phyloP scores from a whole-genome alignment of 2,329 filamentous ascomycete species.

The Epichloe uncinata region DNA sequence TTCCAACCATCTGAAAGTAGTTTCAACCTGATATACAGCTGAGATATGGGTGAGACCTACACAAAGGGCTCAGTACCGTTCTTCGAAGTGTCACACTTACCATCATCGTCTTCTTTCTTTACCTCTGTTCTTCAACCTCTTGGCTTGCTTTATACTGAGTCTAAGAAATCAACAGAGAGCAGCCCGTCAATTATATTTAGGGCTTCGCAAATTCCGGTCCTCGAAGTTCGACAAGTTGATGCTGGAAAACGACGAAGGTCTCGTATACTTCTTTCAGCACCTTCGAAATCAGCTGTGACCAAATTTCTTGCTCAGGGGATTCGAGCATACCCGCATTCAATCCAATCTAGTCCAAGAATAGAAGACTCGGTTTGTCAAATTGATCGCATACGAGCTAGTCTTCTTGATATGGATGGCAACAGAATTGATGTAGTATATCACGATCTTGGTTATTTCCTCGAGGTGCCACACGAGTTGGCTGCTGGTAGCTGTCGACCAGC shows the following conservation, averaged over 20 bases:
- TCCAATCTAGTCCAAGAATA: slow-evolving; percentile 9
- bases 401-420: slow-evolving; percentile 73
- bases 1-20: too few relatives aligned
- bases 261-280: slow-evolving; percentile 53
- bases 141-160: slow-evolving; percentile 48
- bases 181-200: slow-evolving; percentile 32
- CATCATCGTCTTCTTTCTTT: slow-evolving; percentile 73
- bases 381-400: slow-evolving; percentile 32
- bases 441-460: slow-evolving; percentile 12
- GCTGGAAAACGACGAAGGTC: slow-evolving; percentile 24
- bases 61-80: slow-evolving; percentile 24
- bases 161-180: background rate
- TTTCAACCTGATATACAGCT: too few relatives aligned
- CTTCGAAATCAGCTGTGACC: slow-evolving; percentile 50
- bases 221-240: slow-evolving; percentile 31
- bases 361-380: background rate
- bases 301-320: slow-evolving; percentile 60
- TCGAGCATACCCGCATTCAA: slow-evolving; percentile 43
- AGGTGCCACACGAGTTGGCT: background rate
- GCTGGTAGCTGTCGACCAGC: background rate
- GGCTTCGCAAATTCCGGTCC: slow-evolving; percentile 20
- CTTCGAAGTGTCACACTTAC: slow-evolving; percentile 59
- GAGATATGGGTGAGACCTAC: background rate
- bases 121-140: slow-evolving; percentile 65
- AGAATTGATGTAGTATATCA: slow-evolving; percentile 62